phyloP scores from a whole-genome alignment of 2,329 filamentous ascomycete genomes.

The Penicillium sp. region DNA sequence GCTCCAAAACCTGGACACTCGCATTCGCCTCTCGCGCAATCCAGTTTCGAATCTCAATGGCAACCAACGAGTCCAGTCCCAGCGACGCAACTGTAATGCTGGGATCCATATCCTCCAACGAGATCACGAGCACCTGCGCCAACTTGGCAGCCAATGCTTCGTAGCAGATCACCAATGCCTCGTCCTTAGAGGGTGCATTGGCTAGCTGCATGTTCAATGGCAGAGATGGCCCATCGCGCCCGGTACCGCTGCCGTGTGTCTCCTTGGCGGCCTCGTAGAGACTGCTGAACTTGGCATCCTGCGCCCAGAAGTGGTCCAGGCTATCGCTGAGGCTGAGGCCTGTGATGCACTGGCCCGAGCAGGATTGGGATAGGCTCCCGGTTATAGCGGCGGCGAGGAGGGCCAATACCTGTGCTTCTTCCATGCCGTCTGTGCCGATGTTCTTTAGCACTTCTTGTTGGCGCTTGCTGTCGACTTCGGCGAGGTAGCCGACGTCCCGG shows the following conservation, averaged over 20 bases:
- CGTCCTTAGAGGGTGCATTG: constrained; percentile 42
- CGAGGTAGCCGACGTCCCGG: constrained; percentile 23
- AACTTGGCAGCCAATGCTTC: constrained; percentile 48
- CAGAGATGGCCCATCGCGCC: constrained; percentile 24
- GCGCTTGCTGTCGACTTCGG: constrained; percentile 17
- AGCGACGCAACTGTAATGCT: constrained; percentile 20
- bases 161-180: constrained; percentile 46
- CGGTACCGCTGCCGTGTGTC: constrained; percentile 4
- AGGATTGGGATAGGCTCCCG: constrained; percentile 42
- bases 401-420: constrained; percentile 52
- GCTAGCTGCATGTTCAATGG: constrained; percentile 46
- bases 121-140: constrained; percentile 49
- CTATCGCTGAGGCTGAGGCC: constrained; percentile 46
- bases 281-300: constrained; percentile 53
- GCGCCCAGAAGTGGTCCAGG: constrained; percentile 50
- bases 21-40: constrained; percentile 28
- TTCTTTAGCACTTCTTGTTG: constrained; percentile 25
- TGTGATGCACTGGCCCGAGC: constrained; percentile 52
- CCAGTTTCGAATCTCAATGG: constrained; percentile 25
- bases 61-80: constrained; percentile 23
- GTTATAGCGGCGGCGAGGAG: constrained; percentile 51
- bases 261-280: constrained; percentile 43
- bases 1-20: constrained; percentile 30
- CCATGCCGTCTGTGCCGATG: constrained; percentile 21
- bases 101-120: constrained; percentile 47